These are phyloP conservation scores for Fusarium hostae DNA, from an alignment of 2,329 filamentous ascomycete genomes.

Conservation along the genomic window DNA sequence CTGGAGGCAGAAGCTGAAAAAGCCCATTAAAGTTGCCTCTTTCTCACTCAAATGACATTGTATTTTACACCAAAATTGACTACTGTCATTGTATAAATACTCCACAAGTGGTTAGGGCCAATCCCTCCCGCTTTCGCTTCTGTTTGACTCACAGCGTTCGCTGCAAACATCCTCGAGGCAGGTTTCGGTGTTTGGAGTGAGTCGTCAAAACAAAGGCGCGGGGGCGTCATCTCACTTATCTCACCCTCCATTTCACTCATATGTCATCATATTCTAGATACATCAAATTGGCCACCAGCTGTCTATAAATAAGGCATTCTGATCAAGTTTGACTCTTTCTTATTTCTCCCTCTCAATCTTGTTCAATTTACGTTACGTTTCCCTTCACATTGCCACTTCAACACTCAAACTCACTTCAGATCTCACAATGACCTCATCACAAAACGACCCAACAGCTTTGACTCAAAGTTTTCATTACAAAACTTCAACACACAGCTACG, in stretches of 20 bases:
- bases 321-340: too few species aligned
- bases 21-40: background rate
- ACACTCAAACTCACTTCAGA: background rate
- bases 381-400: background rate
- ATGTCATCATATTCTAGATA: background rate
- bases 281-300: background rate
- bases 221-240: background rate
- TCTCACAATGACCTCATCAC: conserved; percentile 14
- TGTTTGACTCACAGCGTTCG: background rate
- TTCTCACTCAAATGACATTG: background rate
- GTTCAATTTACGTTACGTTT: too few species aligned
- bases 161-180: too few species aligned
- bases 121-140: background rate
- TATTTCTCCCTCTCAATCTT: too few species aligned
- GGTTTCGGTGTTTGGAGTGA: too few species aligned
- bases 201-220: conserved; percentile 17
- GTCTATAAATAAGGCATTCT: background rate
- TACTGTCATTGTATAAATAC: background rate
- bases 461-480: conserved; percentile 47
- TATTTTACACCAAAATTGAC: too few species aligned
- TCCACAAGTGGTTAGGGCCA: fast-evolving
- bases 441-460: conserved; percentile 20
- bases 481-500: conserved; percentile 43
- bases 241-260: background rate
- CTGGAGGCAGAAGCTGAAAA: background rate